Evolutionary conservation across 2,329 filamentous ascomycete genomes (phyloP).

Genomic region (Cordyceps cicadae): DNA sequence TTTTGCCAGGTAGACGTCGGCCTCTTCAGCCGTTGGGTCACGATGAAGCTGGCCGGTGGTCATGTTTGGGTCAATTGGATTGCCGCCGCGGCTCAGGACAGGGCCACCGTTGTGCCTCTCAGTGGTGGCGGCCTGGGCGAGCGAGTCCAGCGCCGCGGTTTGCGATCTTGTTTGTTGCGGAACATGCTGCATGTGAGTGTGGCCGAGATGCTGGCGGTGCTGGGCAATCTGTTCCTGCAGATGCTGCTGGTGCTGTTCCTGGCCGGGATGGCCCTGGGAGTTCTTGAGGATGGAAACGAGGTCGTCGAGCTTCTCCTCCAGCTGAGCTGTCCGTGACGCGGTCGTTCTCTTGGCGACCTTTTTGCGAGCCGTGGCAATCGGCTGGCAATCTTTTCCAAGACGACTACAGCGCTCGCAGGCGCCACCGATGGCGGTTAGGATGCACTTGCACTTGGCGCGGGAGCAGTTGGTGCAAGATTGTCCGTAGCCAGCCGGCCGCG

Average conservation of each 20-base stretch:
- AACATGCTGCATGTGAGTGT: constrained; percentile 12
- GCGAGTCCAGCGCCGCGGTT: constrained; percentile 16
- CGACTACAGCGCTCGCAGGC: constrained; percentile 36
- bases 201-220: constrained; percentile 5
- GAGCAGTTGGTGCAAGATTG: constrained; percentile 39
- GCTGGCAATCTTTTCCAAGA: constrained; percentile 38
- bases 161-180: constrained; percentile 9
- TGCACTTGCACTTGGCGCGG: constrained; percentile 41
- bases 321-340: constrained; percentile 32
- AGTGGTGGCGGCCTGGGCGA: constrained; percentile 29
- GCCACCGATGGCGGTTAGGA: constrained; percentile 26
- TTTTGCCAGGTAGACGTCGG: constrained; percentile 30
- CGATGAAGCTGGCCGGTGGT: constrained; percentile 6
- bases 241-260: constrained; percentile 13
- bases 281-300: constrained; percentile 37
- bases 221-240: constrained; percentile 8
- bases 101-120: constrained; percentile 15
- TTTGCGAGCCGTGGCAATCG: constrained; percentile 33
- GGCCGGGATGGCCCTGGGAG: constrained; percentile 14
- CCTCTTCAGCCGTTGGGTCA: constrained; percentile 28
- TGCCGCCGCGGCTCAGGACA: not conserved
- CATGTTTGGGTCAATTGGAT: constrained; percentile 12
- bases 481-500: constrained; percentile 31
- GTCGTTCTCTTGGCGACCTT: constrained; percentile 27
- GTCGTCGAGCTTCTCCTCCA: constrained; percentile 43